Evolutionary conservation across 1,139 yeast species (phyloP), one percentile per base, ranked within the genome.

Genomic region (Waltiozyma sp.): DNA sequence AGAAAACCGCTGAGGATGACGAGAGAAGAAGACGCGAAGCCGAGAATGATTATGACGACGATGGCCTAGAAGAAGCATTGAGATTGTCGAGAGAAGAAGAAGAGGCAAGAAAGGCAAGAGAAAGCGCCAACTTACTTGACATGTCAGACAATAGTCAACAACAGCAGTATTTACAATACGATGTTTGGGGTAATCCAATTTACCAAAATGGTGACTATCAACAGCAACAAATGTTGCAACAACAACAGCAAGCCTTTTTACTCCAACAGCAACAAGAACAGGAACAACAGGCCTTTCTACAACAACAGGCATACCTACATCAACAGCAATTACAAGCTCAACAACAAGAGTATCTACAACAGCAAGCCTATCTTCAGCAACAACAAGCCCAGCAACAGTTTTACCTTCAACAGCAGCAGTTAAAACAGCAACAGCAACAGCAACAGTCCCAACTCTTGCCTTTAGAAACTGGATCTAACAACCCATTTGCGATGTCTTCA

Each of bases 1-100:
- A 77, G 56, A 61, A 73, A 52, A 87, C 96, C 13, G 96, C 96
- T 1, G 91, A 83, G 51, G 89, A 84, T 50, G 99, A 91, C 50
- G 88, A 80, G 46, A 65, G 70, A 44, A 66, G 77, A 46, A 70
- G 87, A 51, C 64, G 64, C 45, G 52, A 53, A 38, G 51, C 45
- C 42, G 52, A 47, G 38, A 72, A 66, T 39, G 69, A 72, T 28
- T 21, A 21, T 21, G 23, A 31, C 10, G 89, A 83, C 53, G 85
- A 83, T 24, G 94, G 86, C 39, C 69, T 89, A 49, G 77, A 76
- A 48, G 79, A 84, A 41, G 97, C 97, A 1, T 70, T 89, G 50
- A 80, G 81, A 62, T 72, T 91, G 54, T 81, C 93, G 36, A 69
- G 80, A 60, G 96, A 88, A 63, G 97, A 91, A 59, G 95, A 88